phyloP scores from a whole-genome alignment of 2,329 filamentous ascomycete genomes.

The Davidsoniella australis region DNA sequence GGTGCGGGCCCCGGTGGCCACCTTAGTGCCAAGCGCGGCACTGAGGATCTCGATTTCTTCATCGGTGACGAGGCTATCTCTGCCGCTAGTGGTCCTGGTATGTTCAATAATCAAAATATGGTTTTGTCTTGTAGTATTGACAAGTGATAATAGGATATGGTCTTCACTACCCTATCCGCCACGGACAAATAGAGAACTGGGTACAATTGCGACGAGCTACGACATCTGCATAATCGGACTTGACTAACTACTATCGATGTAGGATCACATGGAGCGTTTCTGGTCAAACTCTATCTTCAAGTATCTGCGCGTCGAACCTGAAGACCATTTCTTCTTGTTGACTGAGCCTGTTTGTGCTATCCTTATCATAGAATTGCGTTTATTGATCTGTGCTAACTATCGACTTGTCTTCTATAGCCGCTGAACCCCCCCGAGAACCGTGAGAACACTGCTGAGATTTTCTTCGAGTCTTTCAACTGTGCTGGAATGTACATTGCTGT shows the following conservation, averaged over 20 bases:
- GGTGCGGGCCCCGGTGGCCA: constrained; percentile 71
- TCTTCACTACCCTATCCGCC: constrained; percentile 90
- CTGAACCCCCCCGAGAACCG: constrained; percentile 97
- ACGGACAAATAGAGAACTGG: constrained; percentile 99
- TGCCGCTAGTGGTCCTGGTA: constrained; percentile 68
- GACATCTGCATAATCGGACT: constrained; percentile 18
- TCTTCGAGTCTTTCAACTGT: constrained; percentile 99
- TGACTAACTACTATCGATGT: constrained; percentile 11
- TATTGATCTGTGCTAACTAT: too few species aligned
- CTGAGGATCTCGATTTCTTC: constrained; percentile 95
- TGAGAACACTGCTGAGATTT: constrained; percentile 97
- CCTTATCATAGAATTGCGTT: constrained; percentile 5
- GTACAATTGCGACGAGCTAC: constrained; percentile 29
- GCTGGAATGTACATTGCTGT: constrained; percentile 97
- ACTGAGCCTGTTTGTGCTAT: constrained; percentile 66
- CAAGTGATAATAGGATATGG: constrained; percentile 53
- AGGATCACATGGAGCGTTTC: constrained; percentile 99
- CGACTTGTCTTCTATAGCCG: constrained; percentile 36
- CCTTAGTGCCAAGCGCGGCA: constrained; percentile 80
- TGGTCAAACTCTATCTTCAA: constrained; percentile 99
- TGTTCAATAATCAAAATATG: constrained; percentile 14
- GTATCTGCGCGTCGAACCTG: constrained; percentile 91
- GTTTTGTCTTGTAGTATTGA: constrained; percentile 6
- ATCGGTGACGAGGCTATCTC: constrained; percentile 92
- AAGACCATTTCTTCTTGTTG: constrained; percentile 96